These are phyloP conservation scores for Botryotinia convoluta DNA, from an alignment of 2,329 filamentous ascomycete genomes.

Conservation along the genomic window DNA sequence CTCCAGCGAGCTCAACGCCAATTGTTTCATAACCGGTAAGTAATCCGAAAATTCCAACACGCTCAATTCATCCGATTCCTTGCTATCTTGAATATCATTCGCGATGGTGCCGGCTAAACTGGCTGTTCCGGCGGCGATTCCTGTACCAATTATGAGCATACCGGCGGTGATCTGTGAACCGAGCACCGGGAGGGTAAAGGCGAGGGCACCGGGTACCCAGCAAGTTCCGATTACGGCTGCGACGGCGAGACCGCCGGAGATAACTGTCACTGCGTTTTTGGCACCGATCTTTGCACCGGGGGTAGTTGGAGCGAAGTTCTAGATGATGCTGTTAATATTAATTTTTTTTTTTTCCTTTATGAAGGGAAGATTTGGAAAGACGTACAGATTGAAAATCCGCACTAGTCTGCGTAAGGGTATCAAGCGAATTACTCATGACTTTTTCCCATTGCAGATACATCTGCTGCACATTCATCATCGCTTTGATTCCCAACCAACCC, in stretches of 20 bases:
- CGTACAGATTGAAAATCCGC: neutral
- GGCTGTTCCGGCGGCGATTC: neutral
- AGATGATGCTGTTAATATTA: neutral
- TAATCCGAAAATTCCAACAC: neutral
- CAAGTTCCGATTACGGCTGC: neutral
- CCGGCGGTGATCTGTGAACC: neutral
- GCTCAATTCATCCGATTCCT: neutral
- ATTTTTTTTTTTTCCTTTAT: rapidly evolving
- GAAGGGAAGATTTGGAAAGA: neutral
- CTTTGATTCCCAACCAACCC: neutral
- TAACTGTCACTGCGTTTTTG: neutral
- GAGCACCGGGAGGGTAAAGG: neutral
- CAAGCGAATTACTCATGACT: neutral
- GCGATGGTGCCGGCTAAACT: neutral
- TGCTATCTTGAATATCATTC: neutral
- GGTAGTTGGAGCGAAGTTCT: neutral
- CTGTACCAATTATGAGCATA: neutral
- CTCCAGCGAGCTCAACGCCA: neutral
- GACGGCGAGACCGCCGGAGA: neutral
- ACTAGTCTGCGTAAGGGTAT: neutral
- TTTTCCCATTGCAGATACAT: conserved; percentile 6
- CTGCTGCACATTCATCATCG: neutral
- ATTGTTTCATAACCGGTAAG: neutral
- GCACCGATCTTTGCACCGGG: neutral
- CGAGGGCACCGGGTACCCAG: neutral